Evolutionary conservation across 352 stramenopile species (phyloP), one percentile per base, ranked within the genome.

Genomic region (Pythium sukuiense): DNA sequence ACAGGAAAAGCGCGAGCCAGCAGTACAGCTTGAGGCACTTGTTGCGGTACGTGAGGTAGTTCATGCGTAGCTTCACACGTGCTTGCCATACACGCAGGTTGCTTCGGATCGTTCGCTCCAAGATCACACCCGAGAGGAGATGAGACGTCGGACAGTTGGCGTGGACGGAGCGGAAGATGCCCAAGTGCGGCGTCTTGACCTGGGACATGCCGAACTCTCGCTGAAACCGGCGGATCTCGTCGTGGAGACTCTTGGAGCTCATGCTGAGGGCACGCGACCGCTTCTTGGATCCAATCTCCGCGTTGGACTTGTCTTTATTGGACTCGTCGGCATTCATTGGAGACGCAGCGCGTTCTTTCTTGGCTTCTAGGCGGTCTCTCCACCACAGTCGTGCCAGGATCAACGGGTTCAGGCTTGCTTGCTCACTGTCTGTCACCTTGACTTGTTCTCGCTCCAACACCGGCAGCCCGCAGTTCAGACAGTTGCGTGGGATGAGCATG

Each of bases 21-120:
- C 83, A 87, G 68, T 89, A 91, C 2, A 90, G 74, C 49, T 92
- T 90, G 16, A 92, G 71, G 32, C 84, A 92, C 45, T 89, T 90
- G 72, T 90, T 88, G 14, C 82, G 79, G 70, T 92, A 92, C 41
- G 84, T 89, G 26, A 90, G 70, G 59, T 91, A 91, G 72, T 92
- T 92, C 84, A 92, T 92, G 32, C 84, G 84, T 24, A 92, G 69
- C 60, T 92, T 92, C 6, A 90, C 78, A 3, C 84, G 72, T 5
- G 84, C 84, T 59, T 92, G 84, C 84, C 84, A 92, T 16, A 92
- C 84, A 6, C 84, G 80, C 16, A 92, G 55, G 41, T 92, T 92
- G 53, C 77, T 83, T 8, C 84, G 80, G 39, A 92, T 80, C 6
- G 80, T 90, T 7, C 84, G 80, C 55, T 89, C 79, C 12, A 88